Evolutionary conservation across 164 flowering plant species (phyloP).

Genomic region (Euptelea pleiosperma): DNA sequence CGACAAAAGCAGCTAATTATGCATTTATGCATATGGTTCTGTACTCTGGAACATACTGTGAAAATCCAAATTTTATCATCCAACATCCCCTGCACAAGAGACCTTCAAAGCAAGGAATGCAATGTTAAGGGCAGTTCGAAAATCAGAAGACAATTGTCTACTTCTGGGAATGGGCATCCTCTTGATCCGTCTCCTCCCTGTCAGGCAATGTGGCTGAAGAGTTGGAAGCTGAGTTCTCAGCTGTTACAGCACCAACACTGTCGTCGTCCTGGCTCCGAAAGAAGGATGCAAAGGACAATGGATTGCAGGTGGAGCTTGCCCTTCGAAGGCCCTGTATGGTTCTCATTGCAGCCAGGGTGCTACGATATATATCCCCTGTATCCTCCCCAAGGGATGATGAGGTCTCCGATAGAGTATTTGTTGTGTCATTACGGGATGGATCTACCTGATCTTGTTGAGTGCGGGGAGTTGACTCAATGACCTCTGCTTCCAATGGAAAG

Average conservation of each 20-base stretch:
- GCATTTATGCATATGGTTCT: no score
- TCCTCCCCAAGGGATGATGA: constrained; percentile 44
- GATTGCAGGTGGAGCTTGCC: constrained; percentile 78
- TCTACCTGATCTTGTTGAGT: constrained; percentile 14
- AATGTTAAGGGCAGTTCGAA: no score
- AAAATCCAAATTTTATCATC: no score
- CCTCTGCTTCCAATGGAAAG: constrained; percentile 78
- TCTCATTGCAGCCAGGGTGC: constrained; percentile 77
- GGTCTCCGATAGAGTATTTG: constrained; percentile 20
- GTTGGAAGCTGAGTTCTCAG: constrained; percentile 52
- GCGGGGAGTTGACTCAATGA: constrained; percentile 42
- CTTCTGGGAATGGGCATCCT: constrained; percentile 27
- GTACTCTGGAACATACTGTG: no score
- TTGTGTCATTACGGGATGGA: constrained; percentile 4
- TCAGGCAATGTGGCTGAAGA: constrained; percentile 29
- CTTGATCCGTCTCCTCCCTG: constrained; percentile 31
- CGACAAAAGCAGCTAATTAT: no score
- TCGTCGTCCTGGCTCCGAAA: constrained; percentile 47
- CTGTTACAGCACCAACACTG: constrained; percentile 51
- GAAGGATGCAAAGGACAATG: constrained; percentile 55
- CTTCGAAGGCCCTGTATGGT: constrained; percentile 62
- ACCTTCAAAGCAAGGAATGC: no score
- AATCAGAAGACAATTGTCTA: not conserved
- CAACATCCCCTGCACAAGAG: no score
- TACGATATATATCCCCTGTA: constrained; percentile 46